Percentiles rank a stretch among this genome's conserved stretches.
Evolutionary conservation across 2,329 filamentous ascomycete genomes (phyloP).

Genomic region (Aurifilum marmelostoma): DNA sequence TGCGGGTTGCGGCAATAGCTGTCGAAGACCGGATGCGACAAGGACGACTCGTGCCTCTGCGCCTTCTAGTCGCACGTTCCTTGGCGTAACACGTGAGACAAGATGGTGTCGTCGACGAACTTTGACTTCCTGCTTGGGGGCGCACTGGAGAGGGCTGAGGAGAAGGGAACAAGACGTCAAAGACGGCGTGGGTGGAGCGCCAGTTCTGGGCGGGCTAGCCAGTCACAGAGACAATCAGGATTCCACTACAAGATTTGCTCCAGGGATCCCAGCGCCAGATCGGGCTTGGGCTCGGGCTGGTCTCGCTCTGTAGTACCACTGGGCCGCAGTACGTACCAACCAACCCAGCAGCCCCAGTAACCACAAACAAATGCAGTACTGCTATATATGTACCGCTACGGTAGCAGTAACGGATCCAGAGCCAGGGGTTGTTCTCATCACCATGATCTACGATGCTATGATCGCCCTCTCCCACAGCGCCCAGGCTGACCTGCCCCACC

Average conservation of each 20-base stretch:
- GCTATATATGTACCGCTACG: not conserved
- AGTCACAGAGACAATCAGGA: conserved; percentile 4
- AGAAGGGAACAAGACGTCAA: conserved; percentile 5
- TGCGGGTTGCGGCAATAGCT: not conserved
- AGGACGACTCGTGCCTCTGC: not conserved
- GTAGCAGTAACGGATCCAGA: not conserved
- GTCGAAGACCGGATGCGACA: conserved; percentile 2
- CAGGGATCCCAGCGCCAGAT: conserved; percentile 4
- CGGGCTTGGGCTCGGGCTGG: not conserved
- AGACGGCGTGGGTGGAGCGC: conserved; percentile 4
- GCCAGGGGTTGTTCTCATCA: not conserved
- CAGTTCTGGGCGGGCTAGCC: not conserved
- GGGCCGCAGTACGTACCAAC: not conserved
- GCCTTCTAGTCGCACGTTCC: conserved; percentile 7
- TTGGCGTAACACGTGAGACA: conserved; percentile 11
- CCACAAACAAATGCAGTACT: not conserved
- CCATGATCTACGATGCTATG: not conserved
- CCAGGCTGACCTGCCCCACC: not conserved
- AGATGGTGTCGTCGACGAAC: not conserved
- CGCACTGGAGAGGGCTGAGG: not conserved
- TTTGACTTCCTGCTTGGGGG: not conserved
- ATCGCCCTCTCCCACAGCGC: not conserved
- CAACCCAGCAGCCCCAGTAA: no score
- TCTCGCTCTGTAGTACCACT: not conserved
- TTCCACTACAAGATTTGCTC: conserved; percentile 1